Evolutionary conservation across 768 basidiomycete species (phyloP).

Genomic region (Lentinula edodes): DNA sequence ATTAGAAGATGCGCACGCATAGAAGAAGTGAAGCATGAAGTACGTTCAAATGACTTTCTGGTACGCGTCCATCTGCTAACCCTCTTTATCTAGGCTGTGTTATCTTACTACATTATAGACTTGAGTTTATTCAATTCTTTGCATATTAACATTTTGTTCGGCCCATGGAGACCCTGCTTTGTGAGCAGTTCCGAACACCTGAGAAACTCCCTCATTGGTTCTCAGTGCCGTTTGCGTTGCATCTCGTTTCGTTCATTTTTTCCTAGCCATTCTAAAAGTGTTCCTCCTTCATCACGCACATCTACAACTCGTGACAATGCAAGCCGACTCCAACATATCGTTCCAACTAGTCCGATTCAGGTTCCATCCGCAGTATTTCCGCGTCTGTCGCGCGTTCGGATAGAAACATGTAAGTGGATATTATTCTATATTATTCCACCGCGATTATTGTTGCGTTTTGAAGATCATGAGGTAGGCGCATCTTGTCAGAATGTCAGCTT

Average conservation of each 20-base stretch:
- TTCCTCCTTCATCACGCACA: neutral
- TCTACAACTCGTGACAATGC: neutral
- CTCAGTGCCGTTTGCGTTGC: neutral
- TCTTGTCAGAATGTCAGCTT: neutral
- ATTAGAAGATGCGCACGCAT: neutral
- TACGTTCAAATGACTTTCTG: neutral
- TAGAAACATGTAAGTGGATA: neutral
- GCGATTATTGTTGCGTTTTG: neutral
- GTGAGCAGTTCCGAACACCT: neutral
- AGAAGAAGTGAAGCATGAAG: neutral
- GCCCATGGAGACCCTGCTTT: neutral
- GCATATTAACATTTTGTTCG: too few relatives aligned
- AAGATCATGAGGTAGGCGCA: neutral
- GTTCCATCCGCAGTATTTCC: neutral
- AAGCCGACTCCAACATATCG: neutral
- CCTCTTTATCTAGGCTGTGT: neutral
- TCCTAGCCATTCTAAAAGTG: neutral
- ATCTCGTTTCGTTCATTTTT: constrained; percentile 1
- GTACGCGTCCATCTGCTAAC: neutral
- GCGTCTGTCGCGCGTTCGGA: neutral
- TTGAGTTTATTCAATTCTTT: too few relatives aligned
- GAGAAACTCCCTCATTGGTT: neutral
- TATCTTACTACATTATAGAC: neutral
- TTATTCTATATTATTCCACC: neutral
- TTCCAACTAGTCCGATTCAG: neutral